These are phyloP conservation scores for Malus sieversii DNA, from an alignment of 306 rosid species.

Conservation along the genomic window DNA sequence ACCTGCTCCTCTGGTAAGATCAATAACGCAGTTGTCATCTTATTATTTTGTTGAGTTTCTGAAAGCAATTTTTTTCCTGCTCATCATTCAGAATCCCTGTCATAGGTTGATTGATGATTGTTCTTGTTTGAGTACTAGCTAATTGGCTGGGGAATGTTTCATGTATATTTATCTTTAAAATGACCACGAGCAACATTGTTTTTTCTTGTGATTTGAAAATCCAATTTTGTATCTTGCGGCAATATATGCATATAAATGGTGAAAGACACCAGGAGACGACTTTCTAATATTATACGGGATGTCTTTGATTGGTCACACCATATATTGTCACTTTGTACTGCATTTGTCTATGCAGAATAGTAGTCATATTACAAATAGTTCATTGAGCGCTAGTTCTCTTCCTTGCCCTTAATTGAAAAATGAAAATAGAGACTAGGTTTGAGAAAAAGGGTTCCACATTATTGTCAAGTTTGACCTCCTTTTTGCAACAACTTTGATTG, in stretches of 20 bases:
- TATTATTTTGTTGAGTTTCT: background rate
- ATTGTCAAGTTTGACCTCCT: background rate
- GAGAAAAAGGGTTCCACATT: background rate
- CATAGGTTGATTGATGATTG: background rate
- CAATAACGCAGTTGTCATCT: background rate
- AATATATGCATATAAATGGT: background rate
- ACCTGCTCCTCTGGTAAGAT: conserved; percentile 59
- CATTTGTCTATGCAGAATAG: background rate
- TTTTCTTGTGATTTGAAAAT: background rate
- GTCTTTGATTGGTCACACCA: background rate
- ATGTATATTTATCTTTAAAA: background rate
- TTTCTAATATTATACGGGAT: background rate
- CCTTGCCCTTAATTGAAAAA: background rate
- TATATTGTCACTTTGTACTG: background rate
- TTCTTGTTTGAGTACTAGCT: background rate
- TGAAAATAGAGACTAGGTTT: background rate
- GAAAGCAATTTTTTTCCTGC: background rate
- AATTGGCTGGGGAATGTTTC: background rate
- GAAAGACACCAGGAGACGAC: background rate
- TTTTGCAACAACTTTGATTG: background rate
- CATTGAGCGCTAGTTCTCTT: background rate
- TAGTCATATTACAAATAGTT: background rate
- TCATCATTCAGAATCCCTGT: background rate
- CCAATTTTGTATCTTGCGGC: background rate
- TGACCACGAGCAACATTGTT: background rate